Conservation (phyloP, 768 basidiomycete species). For the Suillus luteus region DNA sequence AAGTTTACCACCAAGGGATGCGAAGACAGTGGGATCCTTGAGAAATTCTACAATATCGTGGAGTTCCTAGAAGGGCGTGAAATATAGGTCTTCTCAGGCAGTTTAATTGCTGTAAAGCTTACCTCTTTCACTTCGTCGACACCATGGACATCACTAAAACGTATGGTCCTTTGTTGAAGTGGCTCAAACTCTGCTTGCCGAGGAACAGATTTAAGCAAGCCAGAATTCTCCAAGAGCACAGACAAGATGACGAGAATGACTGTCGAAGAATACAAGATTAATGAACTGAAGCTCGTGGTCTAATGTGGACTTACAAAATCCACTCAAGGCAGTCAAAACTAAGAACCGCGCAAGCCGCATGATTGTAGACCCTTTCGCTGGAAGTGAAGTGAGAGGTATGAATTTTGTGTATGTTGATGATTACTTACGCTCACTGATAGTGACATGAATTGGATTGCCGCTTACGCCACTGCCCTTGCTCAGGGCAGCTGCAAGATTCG, state of each 20-base stretch:
- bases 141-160: constrained; percentile 94
- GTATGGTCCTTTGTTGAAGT: constrained; percentile 76
- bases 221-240: constrained; percentile 90
- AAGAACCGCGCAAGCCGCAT: constrained; percentile 65
- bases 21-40: constrained; percentile 89
- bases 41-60: constrained; percentile 95
- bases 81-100: background rate
- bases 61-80: constrained; percentile 60
- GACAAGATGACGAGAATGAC: constrained; percentile 86
- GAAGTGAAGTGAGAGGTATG: constrained; percentile 2
- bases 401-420: constrained; percentile 3
- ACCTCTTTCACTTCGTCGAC: constrained; percentile 97
- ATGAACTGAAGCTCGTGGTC: background rate
- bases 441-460: constrained; percentile 73
- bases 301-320: constrained; percentile 59
- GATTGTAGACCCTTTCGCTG: constrained; percentile 71
- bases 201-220: constrained; percentile 86
- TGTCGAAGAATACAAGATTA: constrained; percentile 26
- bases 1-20: constrained; percentile 88
- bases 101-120: constrained; percentile 18
- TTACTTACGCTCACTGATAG: constrained; percentile 77
- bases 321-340: constrained; percentile 52
- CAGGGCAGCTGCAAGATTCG: constrained; percentile 44
- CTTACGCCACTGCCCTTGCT: constrained; percentile 45
- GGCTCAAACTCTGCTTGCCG: constrained; percentile 84